A percentile compares a stretch with the other conserved stretches of the same genome.
phyloP scores from a whole-genome alignment of 257 asterid species.

The Rauvolfia tetraphylla region DNA sequence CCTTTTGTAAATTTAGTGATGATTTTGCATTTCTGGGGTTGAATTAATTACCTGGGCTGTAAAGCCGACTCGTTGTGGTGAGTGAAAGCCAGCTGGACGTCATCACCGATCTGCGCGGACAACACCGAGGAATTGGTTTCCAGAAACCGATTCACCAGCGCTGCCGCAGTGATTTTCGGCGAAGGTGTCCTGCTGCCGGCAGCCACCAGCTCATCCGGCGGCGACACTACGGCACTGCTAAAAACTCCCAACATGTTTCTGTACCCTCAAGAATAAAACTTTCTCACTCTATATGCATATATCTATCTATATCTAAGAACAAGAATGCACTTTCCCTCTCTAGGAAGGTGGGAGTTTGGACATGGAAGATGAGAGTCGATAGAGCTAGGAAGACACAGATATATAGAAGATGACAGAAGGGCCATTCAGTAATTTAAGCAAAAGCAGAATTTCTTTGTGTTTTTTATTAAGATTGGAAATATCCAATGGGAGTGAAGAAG shows the following conservation, averaged over 20 bases:
- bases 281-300: constrained; percentile 17
- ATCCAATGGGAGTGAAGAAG: constrained; percentile 10
- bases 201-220: constrained; percentile 97
- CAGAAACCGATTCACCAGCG: constrained; percentile 73
- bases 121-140: constrained; percentile 67
- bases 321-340: constrained; percentile 19
- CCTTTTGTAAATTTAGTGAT: neutral
- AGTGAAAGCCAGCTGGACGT: constrained; percentile 74
- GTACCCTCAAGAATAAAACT: neutral
- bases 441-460: neutral
- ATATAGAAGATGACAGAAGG: constrained; percentile 46
- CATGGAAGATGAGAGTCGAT: constrained; percentile 14
- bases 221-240: constrained; percentile 75
- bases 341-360: constrained; percentile 9
- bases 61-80: constrained; percentile 62
- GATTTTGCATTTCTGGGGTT: neutral
- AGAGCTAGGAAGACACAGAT: constrained; percentile 21
- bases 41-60: constrained; percentile 62
- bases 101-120: constrained; percentile 72
- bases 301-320: constrained; percentile 1
- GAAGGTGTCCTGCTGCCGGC: constrained; percentile 99
- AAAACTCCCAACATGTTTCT: constrained; percentile 80
- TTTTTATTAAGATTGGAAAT: neutral
- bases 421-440: constrained; percentile 20
- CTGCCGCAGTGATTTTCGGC: constrained; percentile 80